These are phyloP conservation scores for Globisporangium okanoganense DNA, from an alignment of 352 stramenopile species.

Conservation along the genomic window DNA sequence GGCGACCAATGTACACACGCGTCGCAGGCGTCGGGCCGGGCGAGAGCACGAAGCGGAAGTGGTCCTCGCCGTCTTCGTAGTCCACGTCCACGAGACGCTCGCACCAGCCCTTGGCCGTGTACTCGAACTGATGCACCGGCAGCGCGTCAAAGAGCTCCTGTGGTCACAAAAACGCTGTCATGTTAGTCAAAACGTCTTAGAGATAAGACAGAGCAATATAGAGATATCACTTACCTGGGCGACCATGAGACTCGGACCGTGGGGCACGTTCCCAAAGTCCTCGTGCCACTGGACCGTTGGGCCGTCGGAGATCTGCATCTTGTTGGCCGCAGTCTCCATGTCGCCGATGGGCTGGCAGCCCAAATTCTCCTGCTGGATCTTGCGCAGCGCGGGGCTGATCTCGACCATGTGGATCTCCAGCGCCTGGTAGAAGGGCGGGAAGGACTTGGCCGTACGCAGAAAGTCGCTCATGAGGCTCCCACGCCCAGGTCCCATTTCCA, in stretches of 20 bases:
- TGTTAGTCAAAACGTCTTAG: too few species aligned
- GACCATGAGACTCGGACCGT: slow-evolving; percentile 85
- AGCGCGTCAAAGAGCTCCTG: slow-evolving; percentile 94
- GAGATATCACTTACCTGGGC: slow-evolving; percentile 41
- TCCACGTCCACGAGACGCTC: slow-evolving; percentile 93
- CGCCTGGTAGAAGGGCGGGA: slow-evolving; percentile 84
- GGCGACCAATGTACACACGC: slow-evolving; percentile 81
- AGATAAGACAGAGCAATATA: too few species aligned
- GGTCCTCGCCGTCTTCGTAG: slow-evolving; percentile 70
- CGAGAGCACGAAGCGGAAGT: slow-evolving; percentile 94
- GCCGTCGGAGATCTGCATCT: slow-evolving; percentile 46
- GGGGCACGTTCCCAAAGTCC: slow-evolving; percentile 74
- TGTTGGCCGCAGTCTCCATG: slow-evolving; percentile 25
- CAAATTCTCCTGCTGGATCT: slow-evolving; percentile 89
- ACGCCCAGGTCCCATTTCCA: slow-evolving; percentile 91
- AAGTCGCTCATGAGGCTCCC: slow-evolving; percentile 95
- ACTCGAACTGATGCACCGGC: slow-evolving; percentile 95
- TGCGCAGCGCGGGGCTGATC: slow-evolving; percentile 85
- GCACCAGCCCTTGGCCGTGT: slow-evolving; percentile 90
- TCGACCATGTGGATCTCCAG: slow-evolving; percentile 91
- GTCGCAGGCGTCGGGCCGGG: slow-evolving; percentile 89
- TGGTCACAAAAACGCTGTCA: background rate
- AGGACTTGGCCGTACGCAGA: slow-evolving; percentile 83
- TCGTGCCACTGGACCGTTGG: slow-evolving; percentile 83
- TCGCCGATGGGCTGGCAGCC: slow-evolving; percentile 38